Evolutionary conservation across 2,329 filamentous ascomycete genomes (phyloP), one percentile per base, ranked within the genome.

Genomic region (Fusarium solani-melongenae): DNA sequence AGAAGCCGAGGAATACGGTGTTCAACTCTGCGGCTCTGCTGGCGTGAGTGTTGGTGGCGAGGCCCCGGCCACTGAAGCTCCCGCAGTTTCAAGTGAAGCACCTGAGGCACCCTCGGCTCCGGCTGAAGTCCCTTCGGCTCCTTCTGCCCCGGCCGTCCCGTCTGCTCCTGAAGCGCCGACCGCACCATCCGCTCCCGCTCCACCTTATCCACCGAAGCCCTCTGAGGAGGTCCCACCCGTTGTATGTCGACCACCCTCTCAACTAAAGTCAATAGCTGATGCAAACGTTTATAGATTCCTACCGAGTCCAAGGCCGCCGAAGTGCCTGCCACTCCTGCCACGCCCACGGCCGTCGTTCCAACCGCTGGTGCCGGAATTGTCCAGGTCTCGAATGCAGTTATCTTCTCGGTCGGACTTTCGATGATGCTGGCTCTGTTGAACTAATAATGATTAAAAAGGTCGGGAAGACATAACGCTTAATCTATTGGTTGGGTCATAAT

Each of bases 281-380:
- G 1, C 0, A 3, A 33, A 5, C 41, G 6, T 10, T 6, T 22
- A 1, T 1, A 71, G 69, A 15, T 67, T 9, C 67, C 69, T 6
- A 20, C 61, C 17, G 33, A 14, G 15, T 24, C 60, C 9, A 11
- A 9, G 4, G n/a, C 38, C 31, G 33, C 17, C 5, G 20, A 24
- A 20, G 41, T 36, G 14, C 27, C 66, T 10, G 69, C 61, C 20
- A 12, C 53, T 24, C 51, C 34, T 5, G 27, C 36, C 11, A 70
- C 68, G 6, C 68, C 68, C 9, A 46, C 51, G 12, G 15, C 51
- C 12, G 62, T 36, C n/a, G 51, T 67, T 31, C 62, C 69, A 14
- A 71, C 69, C 49, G 69, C 67, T 24, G 69, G 69, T 9, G 69
- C 67, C 15, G 62, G 62, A 44, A 41, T 39, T 22, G 20, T 44